These are phyloP conservation scores for Bocquillonia castaneifolia DNA, from an alignment of 441 rosid genomes.

Conservation along the genomic window DNA sequence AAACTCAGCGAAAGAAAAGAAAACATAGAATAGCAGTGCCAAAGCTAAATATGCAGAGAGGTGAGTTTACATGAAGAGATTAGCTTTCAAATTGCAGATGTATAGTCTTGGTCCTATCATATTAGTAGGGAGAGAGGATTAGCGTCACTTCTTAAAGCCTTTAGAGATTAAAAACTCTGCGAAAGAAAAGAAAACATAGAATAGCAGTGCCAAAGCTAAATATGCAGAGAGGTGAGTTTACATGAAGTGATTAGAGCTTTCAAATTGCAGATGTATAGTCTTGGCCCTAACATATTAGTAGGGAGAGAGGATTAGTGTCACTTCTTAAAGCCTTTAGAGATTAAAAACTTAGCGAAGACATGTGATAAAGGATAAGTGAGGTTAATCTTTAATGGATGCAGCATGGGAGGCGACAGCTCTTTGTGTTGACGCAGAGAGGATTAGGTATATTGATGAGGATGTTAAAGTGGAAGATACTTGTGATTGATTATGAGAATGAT, in stretches of 20 bases:
- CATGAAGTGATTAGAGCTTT: not conserved
- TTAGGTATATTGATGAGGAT: not conserved
- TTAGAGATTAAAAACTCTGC: no score
- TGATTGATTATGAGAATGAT: not conserved
- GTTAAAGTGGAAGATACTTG: not conserved
- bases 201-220: not conserved
- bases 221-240: no score
- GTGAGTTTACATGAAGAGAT: not conserved
- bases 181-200: not conserved
- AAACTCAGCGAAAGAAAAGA: not conserved
- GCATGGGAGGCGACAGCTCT: not conserved
- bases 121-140: no score
- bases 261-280: not conserved
- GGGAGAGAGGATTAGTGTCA: not conserved
- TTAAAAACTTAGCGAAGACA: not conserved
- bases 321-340: not conserved
- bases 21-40: not conserved
- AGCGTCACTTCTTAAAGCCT: no score
- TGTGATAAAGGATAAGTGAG: not conserved
- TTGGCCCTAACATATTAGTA: not conserved
- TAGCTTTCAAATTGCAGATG: not conserved
- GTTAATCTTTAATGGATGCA: not conserved
- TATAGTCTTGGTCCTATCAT: not conserved
- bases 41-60: not conserved
- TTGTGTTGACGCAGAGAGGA: not conserved